A percentile compares a stretch with the other conserved stretches of the same genome.
Evolutionary conservation across 2,329 filamentous ascomycete species (phyloP).

Genomic region (Chrysoporthe puriensis): DNA sequence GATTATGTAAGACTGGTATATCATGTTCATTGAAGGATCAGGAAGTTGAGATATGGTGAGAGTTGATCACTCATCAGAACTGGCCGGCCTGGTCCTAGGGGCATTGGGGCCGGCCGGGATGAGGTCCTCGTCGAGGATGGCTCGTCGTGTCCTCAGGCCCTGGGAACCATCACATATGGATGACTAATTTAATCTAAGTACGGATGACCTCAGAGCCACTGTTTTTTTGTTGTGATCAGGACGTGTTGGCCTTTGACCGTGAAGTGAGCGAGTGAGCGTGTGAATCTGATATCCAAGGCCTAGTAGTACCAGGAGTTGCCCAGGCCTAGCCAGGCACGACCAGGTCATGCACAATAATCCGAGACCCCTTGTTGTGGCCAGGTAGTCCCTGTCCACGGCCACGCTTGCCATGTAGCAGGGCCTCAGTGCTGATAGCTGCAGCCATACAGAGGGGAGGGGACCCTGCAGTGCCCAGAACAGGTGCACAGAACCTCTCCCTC

Average conservation of each 20-base stretch:
- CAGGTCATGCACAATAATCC: background rate
- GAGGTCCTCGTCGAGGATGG: background rate
- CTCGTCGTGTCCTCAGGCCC: background rate
- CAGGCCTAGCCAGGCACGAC: background rate
- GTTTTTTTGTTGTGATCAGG: background rate
- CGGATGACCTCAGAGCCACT: background rate
- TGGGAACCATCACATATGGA: background rate
- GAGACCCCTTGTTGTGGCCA: constrained; percentile 5
- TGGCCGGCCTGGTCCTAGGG: background rate
- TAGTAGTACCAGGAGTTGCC: background rate
- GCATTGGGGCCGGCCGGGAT: background rate
- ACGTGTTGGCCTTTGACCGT: too few species aligned
- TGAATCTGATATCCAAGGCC: background rate
- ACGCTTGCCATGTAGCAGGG: background rate
- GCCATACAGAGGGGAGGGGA: background rate
- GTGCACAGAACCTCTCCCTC: too few species aligned
- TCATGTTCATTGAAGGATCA: background rate
- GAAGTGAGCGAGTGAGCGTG: too few species aligned
- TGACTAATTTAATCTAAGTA: background rate
- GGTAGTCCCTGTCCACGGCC: constrained; percentile 2
- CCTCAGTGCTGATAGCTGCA: background rate
- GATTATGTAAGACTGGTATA: background rate
- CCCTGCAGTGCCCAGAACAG: background rate
- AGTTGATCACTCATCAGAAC: constrained; percentile 11
- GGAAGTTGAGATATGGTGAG: background rate